These are phyloP conservation scores for Microdochium trichocladiopsis DNA, from an alignment of 2,329 filamentous ascomycete genomes.

Conservation along the genomic window DNA sequence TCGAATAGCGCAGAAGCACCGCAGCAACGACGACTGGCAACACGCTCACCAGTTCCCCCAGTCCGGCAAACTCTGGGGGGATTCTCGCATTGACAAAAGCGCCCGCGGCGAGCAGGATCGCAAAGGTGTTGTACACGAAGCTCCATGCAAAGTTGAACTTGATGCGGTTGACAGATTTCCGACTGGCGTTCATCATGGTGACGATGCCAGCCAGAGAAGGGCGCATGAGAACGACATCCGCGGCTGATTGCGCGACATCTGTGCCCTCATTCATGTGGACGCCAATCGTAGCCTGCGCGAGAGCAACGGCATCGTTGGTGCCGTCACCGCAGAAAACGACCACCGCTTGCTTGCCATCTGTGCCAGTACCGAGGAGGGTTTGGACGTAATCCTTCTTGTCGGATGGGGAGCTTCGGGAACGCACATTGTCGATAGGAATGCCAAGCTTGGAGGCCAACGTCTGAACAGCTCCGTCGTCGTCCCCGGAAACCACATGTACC, in stretches of 20 bases:
- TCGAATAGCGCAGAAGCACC: conserved; percentile 35
- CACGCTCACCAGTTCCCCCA: conserved; percentile 70
- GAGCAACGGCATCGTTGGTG: conserved; percentile 69
- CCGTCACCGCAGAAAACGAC: conserved; percentile 72
- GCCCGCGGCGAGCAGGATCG: conserved; percentile 59
- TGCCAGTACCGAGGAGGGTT: conserved; percentile 18
- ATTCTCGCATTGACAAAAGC: conserved; percentile 52
- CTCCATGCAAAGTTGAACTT: conserved; percentile 66
- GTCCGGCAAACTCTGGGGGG: conserved; percentile 36
- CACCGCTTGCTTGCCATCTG: conserved; percentile 14
- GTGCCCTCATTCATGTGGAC: conserved; percentile 57
- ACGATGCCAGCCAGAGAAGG: conserved; percentile 48
- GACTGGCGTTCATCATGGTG: conserved; percentile 47
- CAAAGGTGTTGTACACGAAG: conserved; percentile 62
- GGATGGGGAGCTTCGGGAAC: conserved; percentile 33
- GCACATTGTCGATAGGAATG: conserved; percentile 29
- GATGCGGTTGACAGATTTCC: conserved; percentile 39
- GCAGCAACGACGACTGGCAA: conserved; percentile 59
- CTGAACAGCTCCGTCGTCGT: conserved; percentile 42
- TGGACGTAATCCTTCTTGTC: conserved; percentile 40
- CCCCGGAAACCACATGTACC: conserved; percentile 44
- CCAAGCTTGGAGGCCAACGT: conserved; percentile 28
- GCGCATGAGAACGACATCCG: conserved; percentile 62
- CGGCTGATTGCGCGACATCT: conserved; percentile 59
- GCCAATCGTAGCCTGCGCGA: conserved; percentile 65